Evolutionary conservation across 257 asterid genomes (phyloP), one percentile per base, ranked within the genome.

Genomic region (Ehretia macrophylla): DNA sequence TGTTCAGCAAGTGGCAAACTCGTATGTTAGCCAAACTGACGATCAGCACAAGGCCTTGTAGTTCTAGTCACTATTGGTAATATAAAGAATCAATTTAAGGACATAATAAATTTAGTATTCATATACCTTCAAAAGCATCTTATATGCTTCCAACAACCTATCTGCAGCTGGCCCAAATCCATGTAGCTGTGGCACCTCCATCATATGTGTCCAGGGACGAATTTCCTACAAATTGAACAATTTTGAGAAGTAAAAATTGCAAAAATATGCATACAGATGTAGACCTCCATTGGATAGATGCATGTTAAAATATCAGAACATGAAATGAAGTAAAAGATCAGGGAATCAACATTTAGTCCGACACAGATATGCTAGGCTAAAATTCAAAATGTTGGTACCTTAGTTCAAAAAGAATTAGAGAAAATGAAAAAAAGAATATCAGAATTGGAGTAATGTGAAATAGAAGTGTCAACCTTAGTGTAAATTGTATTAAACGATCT

Each of bases 121-220:
- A 54, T 59, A 60, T 84, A 88, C 99, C 99, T 92, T 92, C 88
- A 90, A 71, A 65, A 92, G 99, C 95, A 88, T 86, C 70, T 86
- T 92, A 72, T 92, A 92, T 27, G 99, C 99, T 79, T 92, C 99
- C 77, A 91, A 62, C 75, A 91, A 76, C 73, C 96, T 75, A 77
- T 88, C 83, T 58, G 98, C 98, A 66, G 98, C 96, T 45, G 96
- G 98, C 63, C 98, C 98, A 75, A 91, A 91, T 55, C 98, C 98
- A 80, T 91, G 98, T 74, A 91, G 75, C 70, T 91, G 96, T n/a
- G 98, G 98, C 44, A 91, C 98, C 85, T 91, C 98, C 98, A 88
- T 91, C 98, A 88, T 91, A 77, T 91, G 98, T 18, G 96, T 91
- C 96, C 98, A 91, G 47, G 99, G 99, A 70, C 97, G 97, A 54